Evolutionary conservation across 2,329 filamentous ascomycete species (phyloP).

Genomic region (Xylariaceae sp.): DNA sequence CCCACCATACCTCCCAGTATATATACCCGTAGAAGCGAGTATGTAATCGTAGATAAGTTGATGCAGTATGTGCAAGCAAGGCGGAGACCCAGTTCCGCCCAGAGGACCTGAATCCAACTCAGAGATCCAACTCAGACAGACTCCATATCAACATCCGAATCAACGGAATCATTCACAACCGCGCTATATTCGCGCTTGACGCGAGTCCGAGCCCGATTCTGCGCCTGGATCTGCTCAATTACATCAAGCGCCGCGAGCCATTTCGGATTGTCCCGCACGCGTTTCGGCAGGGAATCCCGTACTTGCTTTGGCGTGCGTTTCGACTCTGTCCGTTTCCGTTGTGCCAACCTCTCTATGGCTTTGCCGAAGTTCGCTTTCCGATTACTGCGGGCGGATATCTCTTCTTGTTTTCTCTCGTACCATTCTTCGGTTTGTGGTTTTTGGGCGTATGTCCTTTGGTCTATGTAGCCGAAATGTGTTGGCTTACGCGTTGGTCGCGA

Average conservation of each 20-base stretch:
- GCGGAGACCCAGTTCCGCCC: no score
- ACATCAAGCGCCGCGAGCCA: constrained; percentile 42
- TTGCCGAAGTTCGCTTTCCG: constrained; percentile 49
- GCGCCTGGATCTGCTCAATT: constrained; percentile 23
- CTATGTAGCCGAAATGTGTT: constrained; percentile 41
- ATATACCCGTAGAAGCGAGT: no score
- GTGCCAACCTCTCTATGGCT: constrained; percentile 28
- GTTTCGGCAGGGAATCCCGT: constrained; percentile 35
- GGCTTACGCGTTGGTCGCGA: constrained; percentile 23
- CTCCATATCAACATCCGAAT: constrained; percentile 11
- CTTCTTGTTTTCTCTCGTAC: constrained; percentile 43
- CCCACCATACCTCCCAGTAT: no score
- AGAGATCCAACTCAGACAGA: not conserved
- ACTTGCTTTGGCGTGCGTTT: constrained; percentile 1
- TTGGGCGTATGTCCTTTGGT: constrained; percentile 47
- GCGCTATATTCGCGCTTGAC: not conserved
- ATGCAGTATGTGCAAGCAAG: no score
- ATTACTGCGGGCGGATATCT: constrained; percentile 45
- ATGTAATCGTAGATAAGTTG: no score
- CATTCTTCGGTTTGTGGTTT: constrained; percentile 41
- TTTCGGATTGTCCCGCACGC: constrained; percentile 39
- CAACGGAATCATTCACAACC: constrained; percentile 5
- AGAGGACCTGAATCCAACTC: not conserved
- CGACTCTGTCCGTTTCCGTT: constrained; percentile 35
- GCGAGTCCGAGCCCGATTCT: not conserved